These are phyloP conservation scores for Botrytis aclada DNA, from an alignment of 2,329 filamentous ascomycete genomes.

Conservation along the genomic window DNA sequence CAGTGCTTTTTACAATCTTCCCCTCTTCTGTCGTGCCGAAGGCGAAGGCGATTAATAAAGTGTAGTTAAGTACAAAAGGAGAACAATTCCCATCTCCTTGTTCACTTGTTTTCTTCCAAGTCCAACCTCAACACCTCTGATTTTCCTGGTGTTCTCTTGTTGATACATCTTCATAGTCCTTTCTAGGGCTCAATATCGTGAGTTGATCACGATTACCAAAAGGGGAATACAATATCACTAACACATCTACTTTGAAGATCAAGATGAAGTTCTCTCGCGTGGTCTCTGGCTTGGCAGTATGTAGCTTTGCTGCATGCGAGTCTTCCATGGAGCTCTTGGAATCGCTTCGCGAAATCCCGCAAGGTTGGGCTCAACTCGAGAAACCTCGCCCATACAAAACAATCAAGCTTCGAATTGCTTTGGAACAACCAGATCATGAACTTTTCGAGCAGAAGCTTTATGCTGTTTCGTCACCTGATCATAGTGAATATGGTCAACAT, in stretches of 20 bases:
- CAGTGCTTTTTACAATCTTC: neutral
- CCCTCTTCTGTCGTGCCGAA: neutral
- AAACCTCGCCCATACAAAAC: conserved; percentile 24
- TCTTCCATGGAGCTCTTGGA: conserved; percentile 28
- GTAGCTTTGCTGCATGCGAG: conserved; percentile 18
- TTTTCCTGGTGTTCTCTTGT: neutral
- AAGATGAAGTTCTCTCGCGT: conserved; percentile 17
- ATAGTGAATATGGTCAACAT: conserved; percentile 53
- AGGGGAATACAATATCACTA: neutral
- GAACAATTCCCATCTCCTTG: neutral
- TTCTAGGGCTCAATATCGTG: neutral
- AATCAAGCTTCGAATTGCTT: conserved; percentile 30
- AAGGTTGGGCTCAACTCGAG: conserved; percentile 30
- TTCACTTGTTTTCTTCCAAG: neutral
- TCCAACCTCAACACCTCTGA: neutral
- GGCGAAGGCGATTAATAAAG: neutral
- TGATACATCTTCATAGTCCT: neutral
- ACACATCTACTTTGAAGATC: neutral
- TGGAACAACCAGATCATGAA: conserved; percentile 45
- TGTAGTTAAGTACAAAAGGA: neutral
- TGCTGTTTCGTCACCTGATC: conserved; percentile 45
- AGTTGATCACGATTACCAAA: neutral
- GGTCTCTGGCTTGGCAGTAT: conserved; percentile 6
- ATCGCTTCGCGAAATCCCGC: conserved; percentile 25
- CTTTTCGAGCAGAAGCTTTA: conserved; percentile 44